These are phyloP conservation scores for Buddleja alternifolia DNA, from an alignment of 257 asterid genomes.

Conservation along the genomic window DNA sequence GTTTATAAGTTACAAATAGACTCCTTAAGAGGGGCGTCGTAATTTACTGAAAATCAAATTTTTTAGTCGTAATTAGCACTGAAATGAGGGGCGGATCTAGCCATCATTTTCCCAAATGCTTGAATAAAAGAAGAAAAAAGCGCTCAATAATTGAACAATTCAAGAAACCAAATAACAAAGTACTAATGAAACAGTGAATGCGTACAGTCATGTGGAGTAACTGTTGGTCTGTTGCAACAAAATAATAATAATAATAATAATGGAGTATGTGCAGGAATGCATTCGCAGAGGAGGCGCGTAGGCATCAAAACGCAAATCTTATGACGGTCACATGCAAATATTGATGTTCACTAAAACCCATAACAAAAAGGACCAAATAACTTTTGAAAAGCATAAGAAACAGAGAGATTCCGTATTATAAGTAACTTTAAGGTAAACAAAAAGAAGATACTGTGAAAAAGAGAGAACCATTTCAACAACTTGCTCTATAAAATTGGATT, in stretches of 20 bases:
- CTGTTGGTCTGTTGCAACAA: too few relatives aligned
- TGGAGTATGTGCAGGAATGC: background rate
- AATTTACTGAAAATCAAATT: too few relatives aligned
- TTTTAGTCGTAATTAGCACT: too few relatives aligned
- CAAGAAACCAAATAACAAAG: conserved; percentile 9
- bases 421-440: conserved; percentile 40
- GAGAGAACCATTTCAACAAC: conserved; percentile 33
- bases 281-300: conserved; percentile 32
- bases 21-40: too few relatives aligned
- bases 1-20: too few relatives aligned
- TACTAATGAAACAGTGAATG: conserved; percentile 48
- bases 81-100: background rate
- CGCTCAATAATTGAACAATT: conserved; percentile 29
- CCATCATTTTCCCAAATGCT: conserved; percentile 40
- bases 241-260: too few relatives aligned
- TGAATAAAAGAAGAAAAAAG: background rate
- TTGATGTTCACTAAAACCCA: conserved; percentile 35
- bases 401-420: conserved; percentile 44
- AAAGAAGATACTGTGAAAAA: conserved; percentile 24
- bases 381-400: conserved; percentile 43
- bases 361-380: conserved; percentile 29
- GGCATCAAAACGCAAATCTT: background rate
- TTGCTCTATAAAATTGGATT: conserved; percentile 25
- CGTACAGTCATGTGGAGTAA: too few relatives aligned
- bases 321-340: conserved; percentile 27